A percentile compares a stretch with the other conserved stretches of the same genome.
phyloP scores from a whole-genome alignment of 2,329 filamentous ascomycete genomes.

The Ilyonectria destructans region DNA sequence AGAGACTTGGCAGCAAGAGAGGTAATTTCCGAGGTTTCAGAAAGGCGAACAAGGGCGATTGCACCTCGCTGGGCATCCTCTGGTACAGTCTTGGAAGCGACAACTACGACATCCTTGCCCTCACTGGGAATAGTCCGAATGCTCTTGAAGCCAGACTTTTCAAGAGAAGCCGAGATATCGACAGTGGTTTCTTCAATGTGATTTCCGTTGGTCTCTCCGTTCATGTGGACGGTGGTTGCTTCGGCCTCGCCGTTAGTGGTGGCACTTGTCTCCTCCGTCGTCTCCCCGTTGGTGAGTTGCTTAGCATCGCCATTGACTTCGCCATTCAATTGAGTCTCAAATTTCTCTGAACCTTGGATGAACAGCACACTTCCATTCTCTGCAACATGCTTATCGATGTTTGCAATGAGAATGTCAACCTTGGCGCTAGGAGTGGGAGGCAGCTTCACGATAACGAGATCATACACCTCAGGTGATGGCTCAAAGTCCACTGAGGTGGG shows the following conservation, averaged over 20 bases:
- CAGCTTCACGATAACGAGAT: slow-evolving; percentile 10
- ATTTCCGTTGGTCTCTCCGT: not conserved
- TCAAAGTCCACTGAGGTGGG: slow-evolving; percentile 1
- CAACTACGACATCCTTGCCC: not conserved
- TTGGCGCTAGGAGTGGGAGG: not conserved
- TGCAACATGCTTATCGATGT: slow-evolving; percentile 5
- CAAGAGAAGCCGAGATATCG: not conserved
- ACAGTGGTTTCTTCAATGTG: not conserved
- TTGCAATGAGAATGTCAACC: not conserved
- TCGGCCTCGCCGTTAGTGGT: not conserved
- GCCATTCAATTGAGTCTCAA: not conserved
- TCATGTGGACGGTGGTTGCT: not conserved
- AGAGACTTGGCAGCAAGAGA: slow-evolving; percentile 6
- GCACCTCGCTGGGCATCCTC: not conserved
- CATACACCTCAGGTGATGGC: slow-evolving; percentile 4
- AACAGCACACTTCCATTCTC: slow-evolving; percentile 12
- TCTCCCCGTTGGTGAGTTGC: not conserved
- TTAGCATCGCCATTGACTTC: not conserved
- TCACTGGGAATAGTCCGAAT: not conserved
- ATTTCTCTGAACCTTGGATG: not conserved
- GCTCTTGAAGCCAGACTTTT: not conserved
- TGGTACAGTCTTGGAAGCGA: not conserved
- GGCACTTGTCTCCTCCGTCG: not conserved
- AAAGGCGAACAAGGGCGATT: slow-evolving; percentile 1
- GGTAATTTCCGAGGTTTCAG: not conserved